Conservation (phyloP, 2,329 filamentous ascomycete species). For the Herpotrichia juniperi region DNA sequence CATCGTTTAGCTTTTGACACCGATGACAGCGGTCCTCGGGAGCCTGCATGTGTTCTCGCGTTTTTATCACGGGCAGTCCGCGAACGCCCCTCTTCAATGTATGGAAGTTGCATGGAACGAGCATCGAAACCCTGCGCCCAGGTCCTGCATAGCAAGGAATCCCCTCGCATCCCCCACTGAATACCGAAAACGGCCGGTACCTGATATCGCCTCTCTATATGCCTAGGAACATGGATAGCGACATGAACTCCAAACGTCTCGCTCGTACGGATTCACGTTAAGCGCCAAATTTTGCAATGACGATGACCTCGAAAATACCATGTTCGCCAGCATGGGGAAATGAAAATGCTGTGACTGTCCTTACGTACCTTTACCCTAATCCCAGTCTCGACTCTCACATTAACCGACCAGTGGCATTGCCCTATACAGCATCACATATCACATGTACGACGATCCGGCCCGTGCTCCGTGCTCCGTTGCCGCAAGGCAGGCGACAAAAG, state of each 20-base stretch:
- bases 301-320: too few species aligned
- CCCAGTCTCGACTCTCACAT: neutral
- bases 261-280: too few species aligned
- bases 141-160: neutral
- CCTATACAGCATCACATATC: neutral
- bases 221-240: neutral
- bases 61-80: neutral
- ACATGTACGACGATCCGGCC: constrained; percentile 1
- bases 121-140: neutral
- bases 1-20: neutral
- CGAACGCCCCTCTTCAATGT: too few species aligned
- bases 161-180: neutral
- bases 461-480: neutral
- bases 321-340: neutral
- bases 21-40: constrained; percentile 1
- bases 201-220: neutral
- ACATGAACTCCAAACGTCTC: neutral
- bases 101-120: neutral
- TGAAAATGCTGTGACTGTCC: constrained; percentile 1
- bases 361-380: neutral
- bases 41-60: neutral
- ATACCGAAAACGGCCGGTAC: neutral
- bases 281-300: neutral
- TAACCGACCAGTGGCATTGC: neutral
- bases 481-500: neutral